Conservation (phyloP, 2,329 filamentous ascomycete genomes). For the Aspergillus melleus region DNA sequence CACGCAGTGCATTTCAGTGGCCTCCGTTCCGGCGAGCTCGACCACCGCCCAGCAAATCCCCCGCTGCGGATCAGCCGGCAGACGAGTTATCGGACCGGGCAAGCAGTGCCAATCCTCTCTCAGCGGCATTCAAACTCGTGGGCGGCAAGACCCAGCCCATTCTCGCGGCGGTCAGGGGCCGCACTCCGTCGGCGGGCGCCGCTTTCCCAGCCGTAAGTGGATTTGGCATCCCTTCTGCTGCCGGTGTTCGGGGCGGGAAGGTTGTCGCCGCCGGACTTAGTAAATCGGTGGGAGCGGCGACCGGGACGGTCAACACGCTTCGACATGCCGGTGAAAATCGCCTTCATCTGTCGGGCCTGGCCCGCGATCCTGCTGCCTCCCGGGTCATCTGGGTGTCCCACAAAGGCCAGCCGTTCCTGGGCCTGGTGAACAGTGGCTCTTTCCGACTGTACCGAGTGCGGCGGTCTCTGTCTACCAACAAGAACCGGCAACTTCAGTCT, state of each 20-base stretch:
- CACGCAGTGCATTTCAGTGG: constrained; percentile 80
- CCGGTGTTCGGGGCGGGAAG: constrained; percentile 47
- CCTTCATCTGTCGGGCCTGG: constrained; percentile 45
- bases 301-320: constrained; percentile 49
- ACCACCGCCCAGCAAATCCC: constrained; percentile 36
- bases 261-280: constrained; percentile 51
- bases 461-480: constrained; percentile 50
- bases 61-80: constrained; percentile 45
- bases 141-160: constrained; percentile 62
- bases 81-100: constrained; percentile 50
- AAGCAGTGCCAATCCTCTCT: constrained; percentile 52
- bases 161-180: constrained; percentile 63
- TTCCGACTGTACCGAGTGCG: constrained; percentile 48
- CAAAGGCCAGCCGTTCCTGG: constrained; percentile 44
- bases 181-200: constrained; percentile 49
- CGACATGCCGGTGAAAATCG: constrained; percentile 51
- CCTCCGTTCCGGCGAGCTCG: constrained; percentile 64
- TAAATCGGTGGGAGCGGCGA: constrained; percentile 51
- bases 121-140: constrained; percentile 69
- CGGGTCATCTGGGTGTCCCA: constrained; percentile 49
- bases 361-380: constrained; percentile 39
- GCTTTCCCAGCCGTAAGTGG: constrained; percentile 45
- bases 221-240: constrained; percentile 48
- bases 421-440: constrained; percentile 46
- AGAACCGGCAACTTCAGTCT: constrained; percentile 54